Percentiles rank a stretch among this genome's conserved stretches.
Evolutionary conservation across 176 grass and related monocot genomes (phyloP).

Genomic region (Triticum aestivum): IWGSC_CS_RefSeq_v2.1 NC_057810.1:232965631-232966130

Average conservation of each 20-base stretch:
- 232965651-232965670: background rate
- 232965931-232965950: constrained; percentile 98
- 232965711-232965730: background rate
- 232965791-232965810: background rate
- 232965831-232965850: background rate
- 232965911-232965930: constrained; percentile 47
- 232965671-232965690: background rate
- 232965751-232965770: background rate
- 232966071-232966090: constrained; percentile 4
- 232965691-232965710: background rate
- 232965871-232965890: background rate
- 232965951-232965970: constrained; percentile 94
- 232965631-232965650: background rate
- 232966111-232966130: background rate
- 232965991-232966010: constrained; percentile 18
- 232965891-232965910: background rate
- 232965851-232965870: background rate
- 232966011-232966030: constrained; percentile 18
- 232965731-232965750: background rate
- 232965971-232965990: constrained; percentile 90
- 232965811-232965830: constrained; percentile 13
- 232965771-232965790: background rate
- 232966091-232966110: constrained; percentile 5
- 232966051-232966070: constrained; percentile 5
- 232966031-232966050: background rate